Evolutionary conservation across 805 yeast species (phyloP), one percentile per base, ranked within the genome.

Genomic region (Yarrowia hollandica): DNA sequence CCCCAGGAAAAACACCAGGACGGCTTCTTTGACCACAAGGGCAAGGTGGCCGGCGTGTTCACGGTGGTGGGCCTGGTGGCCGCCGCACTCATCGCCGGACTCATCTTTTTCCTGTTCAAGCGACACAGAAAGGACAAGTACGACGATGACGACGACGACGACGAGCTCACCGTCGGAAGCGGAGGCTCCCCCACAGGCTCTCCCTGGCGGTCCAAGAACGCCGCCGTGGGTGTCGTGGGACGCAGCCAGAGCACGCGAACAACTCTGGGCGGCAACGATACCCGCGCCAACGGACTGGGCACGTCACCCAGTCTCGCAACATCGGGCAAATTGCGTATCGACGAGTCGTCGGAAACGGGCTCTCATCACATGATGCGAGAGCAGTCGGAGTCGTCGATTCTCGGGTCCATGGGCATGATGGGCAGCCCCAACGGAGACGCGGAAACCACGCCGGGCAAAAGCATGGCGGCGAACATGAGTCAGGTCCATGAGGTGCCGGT

Each of bases 21-120:
- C 38, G 39, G 34, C 22, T 89, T 85, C 67, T 89, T 86, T 77
- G 76, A 78, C 60, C 74, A 82, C 46, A 81, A 81, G 44, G 95
- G 92, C 0, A 86, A 85, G 68, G 94, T 89, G 1, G 95, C 91
- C 0, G 96, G 95, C 3, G 86, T 90, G 0, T 89, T 89, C 71
- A 82, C 86, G 1, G 90, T 81, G 0, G 94, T 89, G 15, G 96
- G 91, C 1, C 65, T 89, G 1, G 83, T 84, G 0, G 79, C 73
- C 0, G 65, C 81, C 0, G 77, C 77, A 1, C 48, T 83, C 0
- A 50, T 85, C 1, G 64, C 72, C 0, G 39, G 7, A 3, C 72
- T 76, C 0, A 62, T 85, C 1, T 73, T 80, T 72, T 69, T 78
- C 33, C 62, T 75, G 31, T 64, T 74, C 63, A 65, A 68, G 55